Base-by-base conservation (phyloP, 768 basidiomycete species). In the Coprinopsis cinerea region DNA sequence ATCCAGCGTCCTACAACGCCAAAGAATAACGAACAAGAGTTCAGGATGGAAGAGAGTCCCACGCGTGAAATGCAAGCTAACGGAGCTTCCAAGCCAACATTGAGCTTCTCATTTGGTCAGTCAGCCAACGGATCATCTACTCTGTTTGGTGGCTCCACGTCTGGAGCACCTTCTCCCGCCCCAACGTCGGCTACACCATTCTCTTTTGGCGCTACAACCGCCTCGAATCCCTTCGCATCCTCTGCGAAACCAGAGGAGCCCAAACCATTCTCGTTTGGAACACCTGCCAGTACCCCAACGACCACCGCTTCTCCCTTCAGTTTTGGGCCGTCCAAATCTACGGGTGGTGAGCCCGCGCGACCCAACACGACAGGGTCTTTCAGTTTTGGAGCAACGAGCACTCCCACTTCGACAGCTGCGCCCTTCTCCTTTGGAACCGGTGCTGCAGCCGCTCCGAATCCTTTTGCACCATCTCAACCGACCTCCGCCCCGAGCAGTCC, bases 41-140 rank as follows among this genome's bases (percentile, higher is more conserved):
- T 85, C 55, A 77, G 67, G 49, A 90, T 90, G 88, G 88, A 90
- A 34, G 88, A 89, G 64, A 90, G 88, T 55, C 88, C 88, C 1
- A 80, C 77, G 2, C 73, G 85, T 51, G 83, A 83, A 7, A 66
- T 79, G 58, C 76, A 77, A 42, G 54, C 66, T 20, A 78, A 73
- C 52, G 67, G 67, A 14, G 62, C 54, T 34, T 68, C 67, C 48
- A 67, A 67, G 39, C 69, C 76, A 17, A 68, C 70, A 2, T 64
- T 73, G 10, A 68, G 66, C 34, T 82, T 85, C 57, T 60, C 75
- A 1, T 83, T 85, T 55, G 61, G 61, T 24, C 55, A 52, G 22
- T 40, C 59, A 7, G 28, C 61, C 11, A 54, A 51, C 53, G 61
- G 58, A 3, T 48, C 54, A 25, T 57, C 65, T n/a, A n/a, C n/a